Conservation (phyloP, 2,329 filamentous ascomycete genomes). For the Sporothrix luriei region DNA sequence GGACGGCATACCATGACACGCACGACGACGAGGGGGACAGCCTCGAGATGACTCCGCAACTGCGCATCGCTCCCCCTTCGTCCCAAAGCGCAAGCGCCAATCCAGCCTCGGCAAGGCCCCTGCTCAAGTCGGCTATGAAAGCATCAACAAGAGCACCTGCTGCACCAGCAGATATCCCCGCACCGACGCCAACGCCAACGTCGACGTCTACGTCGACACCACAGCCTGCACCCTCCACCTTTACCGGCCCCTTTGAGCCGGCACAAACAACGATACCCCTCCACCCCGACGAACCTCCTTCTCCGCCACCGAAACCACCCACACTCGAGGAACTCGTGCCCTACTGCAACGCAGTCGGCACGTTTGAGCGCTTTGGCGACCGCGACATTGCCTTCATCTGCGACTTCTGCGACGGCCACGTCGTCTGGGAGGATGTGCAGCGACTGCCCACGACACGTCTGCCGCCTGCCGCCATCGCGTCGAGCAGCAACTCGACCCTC, state of each 20-base stretch:
- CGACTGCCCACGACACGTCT: conserved; percentile 53
- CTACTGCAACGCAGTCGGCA: conserved; percentile 56
- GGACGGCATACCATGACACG: conserved; percentile 24
- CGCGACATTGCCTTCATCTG: conserved; percentile 61
- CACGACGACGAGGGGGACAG: conserved; percentile 23
- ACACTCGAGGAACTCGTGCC: conserved; percentile 53
- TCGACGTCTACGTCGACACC: background rate
- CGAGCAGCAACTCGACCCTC: conserved; percentile 8
- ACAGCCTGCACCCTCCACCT: conserved; percentile 9
- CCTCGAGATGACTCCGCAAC: conserved; percentile 33
- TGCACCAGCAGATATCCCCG: background rate
- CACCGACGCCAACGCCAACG: background rate
- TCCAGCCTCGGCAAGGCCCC: background rate
- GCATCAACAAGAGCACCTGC: background rate
- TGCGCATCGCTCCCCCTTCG: background rate
- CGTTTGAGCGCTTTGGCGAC: conserved; percentile 59
- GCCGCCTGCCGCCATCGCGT: conserved; percentile 40
- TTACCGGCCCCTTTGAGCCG: background rate
- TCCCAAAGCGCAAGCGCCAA: background rate
- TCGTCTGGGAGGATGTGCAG: conserved; percentile 61
- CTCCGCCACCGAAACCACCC: conserved; percentile 30
- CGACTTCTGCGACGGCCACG: conserved; percentile 63
- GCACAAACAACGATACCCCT: conserved; percentile 29
- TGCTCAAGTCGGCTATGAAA: conserved; percentile 3
- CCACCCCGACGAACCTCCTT: conserved; percentile 10